Percentiles rank a stretch among this genome's conserved stretches.
These are phyloP conservation scores for Graphilbum ipis-grandicollis DNA, from an alignment of 2,329 filamentous ascomycete genomes.

Conservation along the genomic window DNA sequence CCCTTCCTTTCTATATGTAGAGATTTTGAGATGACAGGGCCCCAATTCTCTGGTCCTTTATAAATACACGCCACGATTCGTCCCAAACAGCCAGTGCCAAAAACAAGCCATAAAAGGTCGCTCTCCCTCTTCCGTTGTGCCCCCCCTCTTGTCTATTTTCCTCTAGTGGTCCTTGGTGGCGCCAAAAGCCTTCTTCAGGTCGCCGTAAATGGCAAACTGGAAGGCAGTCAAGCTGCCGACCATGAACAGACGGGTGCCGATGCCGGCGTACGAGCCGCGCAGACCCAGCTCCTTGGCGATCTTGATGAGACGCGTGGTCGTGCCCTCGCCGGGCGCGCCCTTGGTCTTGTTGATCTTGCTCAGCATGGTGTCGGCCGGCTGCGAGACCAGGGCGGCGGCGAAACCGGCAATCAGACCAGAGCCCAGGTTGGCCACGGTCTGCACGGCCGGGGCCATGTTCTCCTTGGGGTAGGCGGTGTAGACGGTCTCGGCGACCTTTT, in stretches of 20 bases:
- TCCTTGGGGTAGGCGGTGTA: constrained; percentile 51
- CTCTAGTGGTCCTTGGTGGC: no score
- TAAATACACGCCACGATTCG: no score
- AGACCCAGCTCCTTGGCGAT: constrained; percentile 65
- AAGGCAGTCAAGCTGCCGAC: constrained; percentile 51
- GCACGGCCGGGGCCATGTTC: constrained; percentile 40
- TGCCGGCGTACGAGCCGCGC: constrained; percentile 54
- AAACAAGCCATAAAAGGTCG: no score
- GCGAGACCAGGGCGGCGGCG: constrained; percentile 63
- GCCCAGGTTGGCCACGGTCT: constrained; percentile 53
- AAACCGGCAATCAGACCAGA: constrained; percentile 41
- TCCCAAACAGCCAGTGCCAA: no score
- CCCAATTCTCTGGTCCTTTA: no score
- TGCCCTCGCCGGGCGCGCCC: constrained; percentile 63
- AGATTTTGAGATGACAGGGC: no score
- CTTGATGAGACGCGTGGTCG: constrained; percentile 58
- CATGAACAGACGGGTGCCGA: constrained; percentile 41
- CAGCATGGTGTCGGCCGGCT: constrained; percentile 76
- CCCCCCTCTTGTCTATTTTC: no score
- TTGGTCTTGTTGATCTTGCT: constrained; percentile 83
- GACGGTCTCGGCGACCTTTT: constrained; percentile 57
- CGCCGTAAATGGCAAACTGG: constrained; percentile 72
- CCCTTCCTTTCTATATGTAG: no score
- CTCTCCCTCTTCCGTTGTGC: no score
- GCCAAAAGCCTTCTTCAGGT: constrained; percentile 51